phyloP scores from a whole-genome alignment of 2,329 filamentous ascomycete species.

The Lasiodiplodia sp. region DNA sequence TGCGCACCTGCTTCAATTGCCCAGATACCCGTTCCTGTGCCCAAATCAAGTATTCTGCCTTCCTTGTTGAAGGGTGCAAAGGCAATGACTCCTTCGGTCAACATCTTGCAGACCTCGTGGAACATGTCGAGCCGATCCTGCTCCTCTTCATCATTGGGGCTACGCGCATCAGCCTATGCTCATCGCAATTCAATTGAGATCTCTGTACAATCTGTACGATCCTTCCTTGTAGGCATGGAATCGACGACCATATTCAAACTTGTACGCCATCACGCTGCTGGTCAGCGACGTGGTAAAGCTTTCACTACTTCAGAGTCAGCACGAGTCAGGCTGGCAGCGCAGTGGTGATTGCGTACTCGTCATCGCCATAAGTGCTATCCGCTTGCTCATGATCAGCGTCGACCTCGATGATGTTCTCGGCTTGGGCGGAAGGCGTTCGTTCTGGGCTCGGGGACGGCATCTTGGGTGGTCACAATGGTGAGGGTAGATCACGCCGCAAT shows the following conservation, averaged over 20 bases:
- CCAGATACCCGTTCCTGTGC: conserved; percentile 30
- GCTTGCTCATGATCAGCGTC: background rate
- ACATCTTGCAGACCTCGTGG: conserved; percentile 39
- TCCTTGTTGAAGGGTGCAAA: conserved; percentile 43
- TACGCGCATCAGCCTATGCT: conserved; percentile 29
- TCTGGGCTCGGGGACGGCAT: conserved; percentile 2
- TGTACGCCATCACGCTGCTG: conserved; percentile 33
- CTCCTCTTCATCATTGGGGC: conserved; percentile 38
- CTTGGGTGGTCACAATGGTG: background rate
- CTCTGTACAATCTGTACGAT: conserved; percentile 29
- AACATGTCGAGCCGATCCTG: conserved; percentile 43
- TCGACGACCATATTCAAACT: conserved; percentile 39
- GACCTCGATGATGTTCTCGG: conserved; percentile 3
- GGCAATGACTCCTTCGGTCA: conserved; percentile 29
- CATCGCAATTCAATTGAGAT: conserved; percentile 46
- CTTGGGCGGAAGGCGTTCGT: background rate
- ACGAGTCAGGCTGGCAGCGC: background rate
- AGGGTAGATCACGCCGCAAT: background rate
- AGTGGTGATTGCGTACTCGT: background rate
- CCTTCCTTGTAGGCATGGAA: conserved; percentile 36
- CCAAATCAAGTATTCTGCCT: conserved; percentile 36
- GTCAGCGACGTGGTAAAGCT: conserved; percentile 24
- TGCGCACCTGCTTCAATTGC: conserved; percentile 24
- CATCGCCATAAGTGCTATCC: conserved; percentile 3
- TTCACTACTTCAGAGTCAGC: conserved; percentile 7